Evolutionary conservation across 768 basidiomycete genomes (phyloP).

Genomic region (Clitopilus hobsonii): DNA sequence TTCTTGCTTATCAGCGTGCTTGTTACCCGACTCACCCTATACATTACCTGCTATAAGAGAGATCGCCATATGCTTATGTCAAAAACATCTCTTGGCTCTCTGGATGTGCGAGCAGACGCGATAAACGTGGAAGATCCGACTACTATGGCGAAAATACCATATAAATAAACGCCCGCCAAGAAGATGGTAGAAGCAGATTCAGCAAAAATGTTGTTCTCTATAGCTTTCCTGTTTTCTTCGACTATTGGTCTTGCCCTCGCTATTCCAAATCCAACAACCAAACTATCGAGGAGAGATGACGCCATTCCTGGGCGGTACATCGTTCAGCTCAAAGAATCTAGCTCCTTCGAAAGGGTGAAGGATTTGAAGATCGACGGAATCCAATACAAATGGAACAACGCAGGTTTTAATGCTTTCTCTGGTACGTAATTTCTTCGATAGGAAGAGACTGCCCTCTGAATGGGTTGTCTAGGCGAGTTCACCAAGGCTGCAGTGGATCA

Average conservation of each 20-base stretch:
- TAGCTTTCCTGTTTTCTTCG: neutral
- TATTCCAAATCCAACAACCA: neutral
- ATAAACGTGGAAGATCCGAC: neutral
- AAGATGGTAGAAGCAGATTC: too few relatives aligned
- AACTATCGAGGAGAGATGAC: neutral
- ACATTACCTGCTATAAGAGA: neutral
- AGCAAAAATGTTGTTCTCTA: neutral
- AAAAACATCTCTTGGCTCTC: constrained; percentile 1
- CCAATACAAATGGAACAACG: constrained; percentile 3
- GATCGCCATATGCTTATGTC: neutral
- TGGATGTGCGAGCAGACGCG: neutral
- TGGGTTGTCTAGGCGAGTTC: constrained; percentile 7
- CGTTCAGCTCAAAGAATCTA: constrained; percentile 12
- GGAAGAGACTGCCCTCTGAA: neutral
- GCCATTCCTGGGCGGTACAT: constrained; percentile 10
- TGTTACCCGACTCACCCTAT: too few relatives aligned
- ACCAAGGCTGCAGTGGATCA: constrained; percentile 1
- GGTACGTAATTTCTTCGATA: neutral
- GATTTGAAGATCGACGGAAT: neutral
- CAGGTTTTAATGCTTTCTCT: constrained; percentile 8
- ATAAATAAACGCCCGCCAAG: too few relatives aligned
- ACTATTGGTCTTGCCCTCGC: neutral
- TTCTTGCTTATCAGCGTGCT: too few relatives aligned
- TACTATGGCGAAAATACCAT: neutral
- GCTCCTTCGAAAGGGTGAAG: neutral